Percentiles rank a stretch among this genome's conserved stretches.
Evolutionary conservation across 768 basidiomycete species (phyloP).

Genomic region (Russula abietina): DNA sequence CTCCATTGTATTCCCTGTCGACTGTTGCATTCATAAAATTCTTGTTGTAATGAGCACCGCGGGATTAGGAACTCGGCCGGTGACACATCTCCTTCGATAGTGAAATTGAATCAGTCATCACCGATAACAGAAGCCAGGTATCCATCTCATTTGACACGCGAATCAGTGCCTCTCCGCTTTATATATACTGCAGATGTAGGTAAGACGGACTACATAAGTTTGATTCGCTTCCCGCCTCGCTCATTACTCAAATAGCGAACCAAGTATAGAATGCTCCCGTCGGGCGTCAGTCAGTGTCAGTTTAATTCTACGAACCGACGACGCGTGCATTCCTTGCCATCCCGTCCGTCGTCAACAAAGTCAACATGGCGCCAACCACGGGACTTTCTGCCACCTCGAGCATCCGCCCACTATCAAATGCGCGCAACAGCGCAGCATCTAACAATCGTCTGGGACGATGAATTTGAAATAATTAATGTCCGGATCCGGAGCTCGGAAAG

Average conservation of each 20-base stretch:
- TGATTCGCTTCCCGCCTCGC: background rate
- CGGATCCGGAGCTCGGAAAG: background rate
- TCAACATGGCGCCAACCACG: constrained; percentile 44
- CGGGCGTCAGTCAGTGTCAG: no score
- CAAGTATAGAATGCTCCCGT: no score
- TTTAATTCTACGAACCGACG: background rate
- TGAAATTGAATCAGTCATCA: background rate
- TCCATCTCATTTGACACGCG: background rate
- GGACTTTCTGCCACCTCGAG: constrained; percentile 44
- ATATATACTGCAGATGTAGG: background rate
- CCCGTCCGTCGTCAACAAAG: constrained; percentile 37
- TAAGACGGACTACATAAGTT: no score
- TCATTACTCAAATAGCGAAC: no score
- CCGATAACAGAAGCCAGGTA: no score
- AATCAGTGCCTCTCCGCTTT: background rate
- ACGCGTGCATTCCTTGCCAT: constrained; percentile 10
- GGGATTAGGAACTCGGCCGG: no score
- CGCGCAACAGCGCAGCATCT: constrained; percentile 57
- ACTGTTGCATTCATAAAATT: background rate
- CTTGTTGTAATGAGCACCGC: background rate
- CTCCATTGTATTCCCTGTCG: constrained; percentile 5
- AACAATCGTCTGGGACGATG: constrained; percentile 52
- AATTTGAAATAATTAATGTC: background rate
- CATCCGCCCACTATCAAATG: constrained; percentile 56
- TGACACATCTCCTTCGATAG: background rate